Evolutionary conservation across 192 early-diverging fungal species (phyloP).

Genomic region (Chytriomyces hyalinus): DNA sequence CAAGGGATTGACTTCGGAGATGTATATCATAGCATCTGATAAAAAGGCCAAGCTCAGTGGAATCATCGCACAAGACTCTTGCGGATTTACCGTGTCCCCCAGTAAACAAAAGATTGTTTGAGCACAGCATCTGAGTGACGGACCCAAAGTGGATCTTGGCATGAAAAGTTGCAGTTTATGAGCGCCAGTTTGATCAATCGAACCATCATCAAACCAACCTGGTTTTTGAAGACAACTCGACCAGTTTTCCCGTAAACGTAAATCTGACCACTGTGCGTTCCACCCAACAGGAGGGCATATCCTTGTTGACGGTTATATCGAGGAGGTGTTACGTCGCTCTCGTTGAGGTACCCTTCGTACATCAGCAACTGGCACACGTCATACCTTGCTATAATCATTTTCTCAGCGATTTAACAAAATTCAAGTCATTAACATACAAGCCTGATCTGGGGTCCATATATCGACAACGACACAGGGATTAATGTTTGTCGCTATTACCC

Average conservation of each 20-base stretch:
- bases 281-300: slow-evolving; percentile 51
- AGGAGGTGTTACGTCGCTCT: slow-evolving; percentile 2
- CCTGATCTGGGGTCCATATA: slow-evolving; percentile 35
- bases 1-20: slow-evolving; percentile 34
- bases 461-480: slow-evolving; percentile 54
- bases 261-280: slow-evolving; percentile 56
- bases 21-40: slow-evolving; percentile 11
- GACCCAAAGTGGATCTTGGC: slow-evolving; percentile 47
- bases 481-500: slow-evolving; percentile 43
- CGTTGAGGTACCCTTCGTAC: slow-evolving; percentile 41
- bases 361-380: slow-evolving; percentile 44
- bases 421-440: neutral
- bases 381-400: slow-evolving; percentile 30
- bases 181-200: neutral
- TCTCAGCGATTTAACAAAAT: neutral
- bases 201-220: slow-evolving; percentile 36
- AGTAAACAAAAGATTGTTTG: slow-evolving; percentile 39
- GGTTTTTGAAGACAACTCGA: slow-evolving; percentile 44
- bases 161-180: neutral
- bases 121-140: slow-evolving; percentile 46
- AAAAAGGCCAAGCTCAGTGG: neutral
- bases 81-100: slow-evolving; percentile 40
- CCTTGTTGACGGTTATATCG: slow-evolving; percentile 22
- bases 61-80: neutral
- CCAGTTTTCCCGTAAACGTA: slow-evolving; percentile 50